Conservation (phyloP, 257 asterid species). For the Solanum paucissectum region DNA sequence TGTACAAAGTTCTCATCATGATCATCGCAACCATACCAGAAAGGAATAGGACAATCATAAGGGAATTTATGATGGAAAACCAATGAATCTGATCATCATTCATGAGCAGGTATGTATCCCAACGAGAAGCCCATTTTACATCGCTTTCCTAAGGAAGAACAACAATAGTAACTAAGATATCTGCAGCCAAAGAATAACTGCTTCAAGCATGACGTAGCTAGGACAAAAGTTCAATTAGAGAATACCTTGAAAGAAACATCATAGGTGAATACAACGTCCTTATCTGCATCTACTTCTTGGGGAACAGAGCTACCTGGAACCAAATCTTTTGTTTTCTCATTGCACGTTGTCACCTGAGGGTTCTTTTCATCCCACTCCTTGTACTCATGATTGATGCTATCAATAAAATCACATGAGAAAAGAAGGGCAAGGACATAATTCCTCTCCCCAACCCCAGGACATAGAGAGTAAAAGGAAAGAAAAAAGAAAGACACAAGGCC, state of each 20-base stretch:
- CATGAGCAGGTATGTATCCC: constrained; percentile 95
- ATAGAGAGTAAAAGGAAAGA: constrained; percentile 1
- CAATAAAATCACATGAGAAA: not conserved
- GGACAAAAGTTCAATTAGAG: not conserved
- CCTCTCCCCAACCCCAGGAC: not conserved
- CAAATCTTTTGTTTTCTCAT: constrained; percentile 55
- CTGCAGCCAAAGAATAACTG: not conserved
- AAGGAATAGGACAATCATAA: constrained; percentile 89
- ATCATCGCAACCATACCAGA: constrained; percentile 97
- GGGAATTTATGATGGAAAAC: constrained; percentile 86
- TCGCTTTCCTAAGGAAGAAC: constrained; percentile 50
- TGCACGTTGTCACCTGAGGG: constrained; percentile 74
- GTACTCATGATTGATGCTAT: constrained; percentile 78
- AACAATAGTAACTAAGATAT: not conserved
- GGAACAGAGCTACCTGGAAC: constrained; percentile 70
- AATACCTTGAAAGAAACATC: constrained; percentile 69
- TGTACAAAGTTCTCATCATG: constrained; percentile 87
- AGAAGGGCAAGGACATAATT: not conserved
- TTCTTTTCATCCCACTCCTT: constrained; percentile 81
- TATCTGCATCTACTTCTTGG: constrained; percentile 65
- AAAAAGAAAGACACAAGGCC: not conserved
- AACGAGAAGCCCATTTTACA: constrained; percentile 85
- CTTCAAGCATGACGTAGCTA: not conserved
- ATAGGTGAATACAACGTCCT: constrained; percentile 56
- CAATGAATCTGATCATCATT: constrained; percentile 90